Base-by-base conservation (phyloP, 1,139 yeast species). In the Debaryomycetaceae sp. region DNA sequence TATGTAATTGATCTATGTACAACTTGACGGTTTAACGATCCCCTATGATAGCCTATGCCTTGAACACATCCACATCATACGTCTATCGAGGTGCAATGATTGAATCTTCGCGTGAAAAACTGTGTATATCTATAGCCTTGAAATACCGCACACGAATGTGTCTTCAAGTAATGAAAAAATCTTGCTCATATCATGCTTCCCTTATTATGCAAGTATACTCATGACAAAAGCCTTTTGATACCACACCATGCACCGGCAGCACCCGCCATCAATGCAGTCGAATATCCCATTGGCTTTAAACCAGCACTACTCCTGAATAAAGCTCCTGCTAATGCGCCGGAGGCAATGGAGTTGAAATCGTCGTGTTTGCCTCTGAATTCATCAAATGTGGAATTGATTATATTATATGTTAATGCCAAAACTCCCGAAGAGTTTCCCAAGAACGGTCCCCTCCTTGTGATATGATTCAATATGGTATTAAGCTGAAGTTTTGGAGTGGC, bases 181-280 rank as follows among this genome's bases (percentile, higher is more conserved):
- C 13, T 7, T 7, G n/a, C 36, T 34, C 4, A 13, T 34, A 13
- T 34, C 36, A 34, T 34, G 17, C 36, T 13, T 8, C 9, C 17
- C 4, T 34, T 17, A 13, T 17, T 13, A 34, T 34, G 36, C 36
- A 34, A 34, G 17, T 34, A 34, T 39, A 40, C 39, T 51, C 45
- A 63, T 52, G 63, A 61, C 49, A 65, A 65, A 45, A 66, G 59
- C 53, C 80, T 71, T 73, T 93, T 93, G 58, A 86, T 59, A 44
- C 87, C 91, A 74, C 96, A 85, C 99, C 99, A 93, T 39, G 81
- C 81, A 50, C 88, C 97, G 41, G 98, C 96, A 49, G 88, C 96
- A 51, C 83, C 81, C 17, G 96, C 90, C 84, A 85, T 86, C 63
- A 91, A 65, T 41, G 81, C 95, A 35, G 96, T 81, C 35, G 96